These are phyloP conservation scores for Fusarium brachygibbosum DNA, from an alignment of 2,329 filamentous ascomycete species.

Conservation along the genomic window DNA sequence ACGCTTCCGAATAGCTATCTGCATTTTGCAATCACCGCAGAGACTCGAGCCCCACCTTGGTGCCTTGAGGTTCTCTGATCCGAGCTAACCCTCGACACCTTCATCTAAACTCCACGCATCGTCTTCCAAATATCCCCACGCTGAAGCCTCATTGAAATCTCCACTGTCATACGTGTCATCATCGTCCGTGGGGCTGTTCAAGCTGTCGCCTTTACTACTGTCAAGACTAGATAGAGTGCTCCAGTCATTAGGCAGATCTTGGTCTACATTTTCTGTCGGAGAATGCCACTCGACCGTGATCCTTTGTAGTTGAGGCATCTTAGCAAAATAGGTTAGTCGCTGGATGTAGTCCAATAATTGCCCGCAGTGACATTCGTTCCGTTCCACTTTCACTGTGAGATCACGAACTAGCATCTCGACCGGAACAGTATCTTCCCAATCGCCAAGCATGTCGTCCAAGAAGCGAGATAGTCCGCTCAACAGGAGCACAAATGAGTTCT, in stretches of 20 bases:
- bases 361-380: slow-evolving; percentile 12
- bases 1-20: too few relatives aligned
- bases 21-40: too few relatives aligned
- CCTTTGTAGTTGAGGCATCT: slow-evolving; percentile 9
- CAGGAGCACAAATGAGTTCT: slow-evolving; percentile 12
- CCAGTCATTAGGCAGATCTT: neutral
- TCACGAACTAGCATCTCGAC: slow-evolving; percentile 5
- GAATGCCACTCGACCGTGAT: slow-evolving; percentile 10
- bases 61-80: neutral
- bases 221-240: neutral
- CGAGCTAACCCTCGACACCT: neutral
- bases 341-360: slow-evolving; percentile 11
- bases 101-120: slow-evolving; percentile 4
- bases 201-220: neutral
- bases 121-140: neutral
- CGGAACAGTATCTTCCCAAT: slow-evolving; percentile 8
- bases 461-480: slow-evolving; percentile 5
- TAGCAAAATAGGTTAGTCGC: neutral
- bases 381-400: slow-evolving; percentile 9
- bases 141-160: neutral
- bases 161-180: neutral
- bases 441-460: slow-evolving; percentile 15
- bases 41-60: too few relatives aligned
- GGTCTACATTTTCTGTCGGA: neutral
- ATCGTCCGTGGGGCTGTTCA: neutral